Evolutionary conservation across 148 eudicot species (phyloP).

Genomic region (Spergularia bocconei): DNA sequence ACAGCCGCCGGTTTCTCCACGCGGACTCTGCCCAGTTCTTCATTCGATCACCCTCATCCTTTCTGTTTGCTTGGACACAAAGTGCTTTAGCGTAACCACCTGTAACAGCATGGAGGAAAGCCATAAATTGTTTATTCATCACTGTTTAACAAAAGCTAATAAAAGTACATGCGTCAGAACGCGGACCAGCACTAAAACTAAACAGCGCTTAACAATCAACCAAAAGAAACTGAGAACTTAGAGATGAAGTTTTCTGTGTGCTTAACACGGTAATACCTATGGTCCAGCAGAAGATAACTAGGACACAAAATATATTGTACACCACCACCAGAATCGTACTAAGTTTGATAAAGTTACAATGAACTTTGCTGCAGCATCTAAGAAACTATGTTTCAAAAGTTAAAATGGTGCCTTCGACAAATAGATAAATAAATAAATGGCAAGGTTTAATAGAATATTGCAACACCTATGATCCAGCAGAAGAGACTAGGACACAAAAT

Average conservation of each 20-base stretch:
- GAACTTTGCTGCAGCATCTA: neutral
- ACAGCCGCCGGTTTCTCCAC: conserved; percentile 73
- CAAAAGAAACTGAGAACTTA: too few species aligned
- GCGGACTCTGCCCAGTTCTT: conserved; percentile 78
- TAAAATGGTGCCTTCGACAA: neutral
- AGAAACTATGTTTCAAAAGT: neutral
- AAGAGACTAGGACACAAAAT: too few species aligned
- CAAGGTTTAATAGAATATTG: too few species aligned
- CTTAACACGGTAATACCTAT: too few species aligned
- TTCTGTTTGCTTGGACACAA: conserved; percentile 70
- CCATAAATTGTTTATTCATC: neutral
- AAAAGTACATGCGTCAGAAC: neutral
- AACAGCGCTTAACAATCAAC: too few species aligned
- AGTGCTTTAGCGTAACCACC: conserved; percentile 89
- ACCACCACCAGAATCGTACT: too few species aligned
- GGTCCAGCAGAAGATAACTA: too few species aligned
- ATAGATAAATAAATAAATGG: neutral
- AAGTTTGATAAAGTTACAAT: neutral
- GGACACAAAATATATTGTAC: too few species aligned
- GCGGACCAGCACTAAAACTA: too few species aligned
- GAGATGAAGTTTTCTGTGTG: too few species aligned
- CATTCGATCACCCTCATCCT: conserved; percentile 73
- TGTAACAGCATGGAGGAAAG: conserved; percentile 25
- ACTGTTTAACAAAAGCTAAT: neutral
- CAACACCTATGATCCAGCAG: too few species aligned